Conservation (phyloP, 306 rosid species). For the Gleditsia sinensis region DNA sequence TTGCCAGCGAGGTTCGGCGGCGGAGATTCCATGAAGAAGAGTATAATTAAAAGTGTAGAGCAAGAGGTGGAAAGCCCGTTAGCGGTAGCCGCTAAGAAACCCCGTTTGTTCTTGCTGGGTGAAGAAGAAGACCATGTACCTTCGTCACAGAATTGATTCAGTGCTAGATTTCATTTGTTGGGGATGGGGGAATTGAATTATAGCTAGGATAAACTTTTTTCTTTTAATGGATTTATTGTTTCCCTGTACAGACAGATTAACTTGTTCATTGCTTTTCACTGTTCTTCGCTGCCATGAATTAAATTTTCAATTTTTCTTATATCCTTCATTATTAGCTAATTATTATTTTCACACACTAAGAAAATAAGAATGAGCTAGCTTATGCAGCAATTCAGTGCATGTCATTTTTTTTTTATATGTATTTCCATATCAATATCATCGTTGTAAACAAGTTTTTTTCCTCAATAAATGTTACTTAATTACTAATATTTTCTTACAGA, state of each 20-base stretch:
- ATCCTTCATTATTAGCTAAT: neutral
- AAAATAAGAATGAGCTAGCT: too few species aligned
- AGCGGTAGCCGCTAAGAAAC: constrained; percentile 38
- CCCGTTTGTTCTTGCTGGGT: constrained; percentile 28
- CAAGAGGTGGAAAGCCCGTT: constrained; percentile 76
- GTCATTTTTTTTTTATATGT: too few species aligned
- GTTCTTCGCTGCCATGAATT: neutral
- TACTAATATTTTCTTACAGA: too few species aligned
- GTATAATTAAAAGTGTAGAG: constrained; percentile 30
- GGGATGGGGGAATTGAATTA: neutral
- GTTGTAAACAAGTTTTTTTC: too few species aligned
- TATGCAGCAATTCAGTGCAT: too few species aligned
- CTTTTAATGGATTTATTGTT: constrained; percentile 1
- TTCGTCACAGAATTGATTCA: constrained; percentile 3
- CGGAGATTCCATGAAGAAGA: neutral
- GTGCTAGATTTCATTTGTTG: neutral
- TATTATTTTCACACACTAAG: too few species aligned
- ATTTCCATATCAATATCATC: too few species aligned
- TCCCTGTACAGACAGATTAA: constrained; percentile 41
- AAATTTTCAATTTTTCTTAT: neutral
- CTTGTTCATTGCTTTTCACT: constrained; percentile 35
- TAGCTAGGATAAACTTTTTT: neutral
- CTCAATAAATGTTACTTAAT: too few species aligned
- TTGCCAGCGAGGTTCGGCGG: constrained; percentile 29
- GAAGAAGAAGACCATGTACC: neutral